Base-by-base conservation (phyloP, 345 rosid genomes). In the Lumnitzera littorea region DNA sequence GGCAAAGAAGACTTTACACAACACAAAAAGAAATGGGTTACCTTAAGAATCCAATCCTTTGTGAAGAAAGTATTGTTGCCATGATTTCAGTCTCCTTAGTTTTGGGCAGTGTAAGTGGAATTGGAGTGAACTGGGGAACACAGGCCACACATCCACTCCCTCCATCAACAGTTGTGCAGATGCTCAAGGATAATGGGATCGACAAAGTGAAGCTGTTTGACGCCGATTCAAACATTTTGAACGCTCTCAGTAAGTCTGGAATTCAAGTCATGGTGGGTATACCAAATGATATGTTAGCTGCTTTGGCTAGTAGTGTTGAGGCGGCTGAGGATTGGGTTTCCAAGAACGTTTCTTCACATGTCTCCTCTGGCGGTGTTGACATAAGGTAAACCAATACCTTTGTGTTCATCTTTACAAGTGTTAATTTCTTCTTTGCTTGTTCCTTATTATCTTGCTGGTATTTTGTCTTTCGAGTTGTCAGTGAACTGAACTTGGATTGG, bases 191-290 rank as follows among this genome's bases (percentile, higher is more conserved):
- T 20, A 90, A 88, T 52, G 96, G 96, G 11, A 90, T 94, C 70
- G 57, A 81, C 51, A 94, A 90, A 67, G 97, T 90, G 69, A 90
- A 94, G 75, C 76, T 90, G 12, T 90, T 90, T 24, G 96, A 88
- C 76, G 99, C 99, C 56, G 91, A 94, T 66, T 77, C 91, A 20
- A 80, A 68, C 12, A 86, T 90, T 24, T 82, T 90, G 13, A 82
- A 71, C 51, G 97, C 99, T 43, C 83, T 94, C 0, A 96, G 91
- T 7, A 81, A 70, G 41, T 94, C 99, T 1, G 97, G 95, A 50
- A 94, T 86, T 29, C 84, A 90, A 24, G 96, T 90, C 55, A 90
- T 90, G 96, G 86, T 94, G 3, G 99, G 99, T 36, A 94, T 94
- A 50, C 97, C 96, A 3, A 94, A 90, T 65, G 89, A 94, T 3